Percentiles rank a stretch among this genome's conserved stretches.
Conservation (phyloP, 2,329 filamentous ascomycete species). For the Rutstroemia sp. region DNA sequence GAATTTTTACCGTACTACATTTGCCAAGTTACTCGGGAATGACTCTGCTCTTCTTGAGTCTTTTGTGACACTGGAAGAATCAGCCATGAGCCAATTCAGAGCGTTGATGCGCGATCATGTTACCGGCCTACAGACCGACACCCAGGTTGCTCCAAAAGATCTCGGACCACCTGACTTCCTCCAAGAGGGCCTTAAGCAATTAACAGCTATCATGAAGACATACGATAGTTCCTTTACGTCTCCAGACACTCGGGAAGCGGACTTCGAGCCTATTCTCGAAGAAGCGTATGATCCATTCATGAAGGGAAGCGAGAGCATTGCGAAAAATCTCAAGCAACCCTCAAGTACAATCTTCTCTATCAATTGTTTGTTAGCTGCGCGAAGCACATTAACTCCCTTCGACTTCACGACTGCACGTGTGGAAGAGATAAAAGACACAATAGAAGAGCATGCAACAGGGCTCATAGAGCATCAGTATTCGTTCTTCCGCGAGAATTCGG, state of each 20-base stretch:
- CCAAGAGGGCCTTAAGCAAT: constrained; percentile 67
- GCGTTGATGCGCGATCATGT: constrained; percentile 74
- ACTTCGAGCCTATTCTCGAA: constrained; percentile 67
- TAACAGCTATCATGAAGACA: constrained; percentile 74
- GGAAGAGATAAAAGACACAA: constrained; percentile 46
- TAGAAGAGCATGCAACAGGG: constrained; percentile 47
- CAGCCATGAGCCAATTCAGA: constrained; percentile 76
- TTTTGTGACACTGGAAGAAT: constrained; percentile 61
- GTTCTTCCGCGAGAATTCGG: constrained; percentile 70
- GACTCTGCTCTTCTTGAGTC: constrained; percentile 63
- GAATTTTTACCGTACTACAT: constrained; percentile 82
- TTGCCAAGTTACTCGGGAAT: constrained; percentile 66
- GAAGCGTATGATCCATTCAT: constrained; percentile 86
- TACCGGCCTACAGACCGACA: constrained; percentile 63
- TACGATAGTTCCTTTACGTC: constrained; percentile 74
- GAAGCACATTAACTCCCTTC: constrained; percentile 47
- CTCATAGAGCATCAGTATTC: constrained; percentile 61
- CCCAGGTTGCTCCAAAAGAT: constrained; percentile 63
- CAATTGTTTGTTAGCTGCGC: constrained; percentile 60
- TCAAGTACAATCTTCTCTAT: constrained; percentile 61
- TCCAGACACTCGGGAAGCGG: constrained; percentile 50
- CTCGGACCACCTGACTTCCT: constrained; percentile 75
- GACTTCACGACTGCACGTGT: constrained; percentile 55
- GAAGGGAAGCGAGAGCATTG: constrained; percentile 62
- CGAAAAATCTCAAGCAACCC: constrained; percentile 51